Base-by-base conservation (phyloP, 371 early-diverging fungal genomes). In the Synchytrium microbalum region DNA sequence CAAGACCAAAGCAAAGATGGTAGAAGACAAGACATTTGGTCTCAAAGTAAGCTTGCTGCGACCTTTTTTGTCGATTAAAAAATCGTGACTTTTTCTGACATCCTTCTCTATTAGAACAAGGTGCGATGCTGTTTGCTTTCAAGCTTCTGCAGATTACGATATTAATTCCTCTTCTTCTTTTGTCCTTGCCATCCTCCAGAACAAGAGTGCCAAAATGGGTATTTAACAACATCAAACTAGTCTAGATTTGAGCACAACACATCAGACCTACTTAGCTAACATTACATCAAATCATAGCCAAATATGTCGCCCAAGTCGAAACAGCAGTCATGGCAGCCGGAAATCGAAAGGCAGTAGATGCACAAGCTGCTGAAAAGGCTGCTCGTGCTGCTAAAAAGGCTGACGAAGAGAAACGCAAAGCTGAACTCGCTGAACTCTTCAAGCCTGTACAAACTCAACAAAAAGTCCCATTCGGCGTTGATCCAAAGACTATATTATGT, bases 401-500 rank as follows among this genome's bases (percentile, higher is more conserved):
- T 32, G 79, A 76, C 25, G 90, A 88, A 65, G 86, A 85, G 72
- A 78, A 83, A 65, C 84, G 80, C 74, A 86, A 90, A 77, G 86
- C 84, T 0, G 92, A 92, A 72, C 79, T 96, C 33, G 87, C 81
- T 13, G 91, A 87, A 58, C 77, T 99, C 53, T 94, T 96, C 83
- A 92, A 91, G 67, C 94, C 95, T 38, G 86, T 92, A 24, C 85
- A 86, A 67, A 70, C 80, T 28, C 82, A 83, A 64, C 99, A 96
- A 74, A 99, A 98, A 77, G 96, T 99, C 53, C 99, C 99, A 2
- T 97, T 96, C 72, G 96, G 99, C 52, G 93, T 93, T 8, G 95
- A 99, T 75, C 99, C 99, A 54, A 97, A 97, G 72, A 92, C 98
- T n/a, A 88, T 99, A 1, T 76, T 96, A 31, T 99, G 99, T 78